A percentile compares a stretch with the other conserved stretches of the same genome.
phyloP scores from a whole-genome alignment of 768 basidiomycete species.

The Leucocoprinus sp. region DNA sequence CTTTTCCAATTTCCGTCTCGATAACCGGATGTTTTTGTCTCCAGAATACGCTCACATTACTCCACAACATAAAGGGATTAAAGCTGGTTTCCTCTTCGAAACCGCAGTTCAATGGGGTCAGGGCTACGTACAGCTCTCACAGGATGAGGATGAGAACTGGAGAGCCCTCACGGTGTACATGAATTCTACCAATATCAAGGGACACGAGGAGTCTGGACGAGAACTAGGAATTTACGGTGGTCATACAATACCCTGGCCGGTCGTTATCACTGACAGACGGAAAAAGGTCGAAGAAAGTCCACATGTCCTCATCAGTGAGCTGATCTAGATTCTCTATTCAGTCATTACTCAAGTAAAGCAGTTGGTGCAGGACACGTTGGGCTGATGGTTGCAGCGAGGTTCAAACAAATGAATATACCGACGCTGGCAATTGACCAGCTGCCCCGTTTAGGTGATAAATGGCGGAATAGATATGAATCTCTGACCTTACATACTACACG shows the following conservation, averaged over 20 bases:
- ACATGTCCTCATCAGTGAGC: conserved; percentile 5
- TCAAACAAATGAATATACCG: conserved; percentile 9
- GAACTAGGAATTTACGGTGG: conserved; percentile 5
- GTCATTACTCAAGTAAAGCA: not conserved
- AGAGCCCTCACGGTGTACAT: conserved; percentile 5
- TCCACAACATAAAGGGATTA: not conserved
- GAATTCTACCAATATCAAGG: conserved; percentile 2
- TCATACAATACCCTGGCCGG: conserved; percentile 2
- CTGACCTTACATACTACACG: conserved; percentile 5
- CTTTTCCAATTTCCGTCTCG: conserved; percentile 7
- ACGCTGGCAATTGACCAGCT: conserved; percentile 2
- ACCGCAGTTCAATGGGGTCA: conserved; percentile 7
- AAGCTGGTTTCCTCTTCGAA: conserved; percentile 8
- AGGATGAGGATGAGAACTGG: conserved; percentile 5
- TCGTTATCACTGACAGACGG: not conserved
- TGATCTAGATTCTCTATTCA: not conserved
- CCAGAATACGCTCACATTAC: conserved; percentile 1
- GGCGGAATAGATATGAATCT: conserved; percentile 9
- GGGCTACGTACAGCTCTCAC: conserved; percentile 1
- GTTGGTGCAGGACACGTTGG: conserved; percentile 7
- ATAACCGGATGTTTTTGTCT: conserved; percentile 1
- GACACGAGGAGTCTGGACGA: not conserved
- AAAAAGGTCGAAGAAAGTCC: conserved; percentile 3
- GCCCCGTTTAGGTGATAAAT: conserved; percentile 1
- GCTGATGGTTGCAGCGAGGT: conserved; percentile 3